phyloP scores from a whole-genome alignment of 2,329 filamentous ascomycete genomes.

The Fusarium sp. region DNA sequence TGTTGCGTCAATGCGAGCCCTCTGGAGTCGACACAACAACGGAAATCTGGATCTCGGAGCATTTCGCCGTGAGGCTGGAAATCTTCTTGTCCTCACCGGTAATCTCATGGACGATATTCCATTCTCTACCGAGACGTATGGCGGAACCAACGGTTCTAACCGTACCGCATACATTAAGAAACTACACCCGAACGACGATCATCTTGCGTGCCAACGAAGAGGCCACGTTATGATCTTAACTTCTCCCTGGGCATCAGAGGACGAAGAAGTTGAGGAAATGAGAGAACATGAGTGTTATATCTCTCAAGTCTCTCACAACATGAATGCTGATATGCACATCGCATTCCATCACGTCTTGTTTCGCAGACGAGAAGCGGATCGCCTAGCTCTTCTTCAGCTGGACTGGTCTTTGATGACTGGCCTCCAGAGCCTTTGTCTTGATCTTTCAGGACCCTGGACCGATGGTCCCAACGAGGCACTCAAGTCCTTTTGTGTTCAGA shows the following conservation, averaged over 20 bases:
- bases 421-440: constrained; percentile 22
- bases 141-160: background rate
- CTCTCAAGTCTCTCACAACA: background rate
- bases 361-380: background rate
- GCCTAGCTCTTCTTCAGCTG: background rate
- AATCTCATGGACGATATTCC: background rate
- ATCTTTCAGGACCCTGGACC: background rate
- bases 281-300: background rate
- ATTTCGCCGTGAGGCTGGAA: background rate
- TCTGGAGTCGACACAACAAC: background rate
- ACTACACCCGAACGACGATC: background rate
- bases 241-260: background rate
- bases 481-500: background rate
- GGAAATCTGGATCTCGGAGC: background rate
- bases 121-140: background rate
- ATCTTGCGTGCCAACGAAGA: constrained; percentile 1
- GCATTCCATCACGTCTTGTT: background rate
- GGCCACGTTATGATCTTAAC: constrained; percentile 15
- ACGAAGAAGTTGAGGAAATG: background rate
- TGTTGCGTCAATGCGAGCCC: background rate
- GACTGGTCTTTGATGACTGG: constrained; percentile 10
- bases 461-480: background rate
- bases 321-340: background rate
- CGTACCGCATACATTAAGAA: background rate
- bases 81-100: background rate